Evolutionary conservation across 345 rosid genomes (phyloP).

Genomic region (Anastatica hierochuntica): DNA sequence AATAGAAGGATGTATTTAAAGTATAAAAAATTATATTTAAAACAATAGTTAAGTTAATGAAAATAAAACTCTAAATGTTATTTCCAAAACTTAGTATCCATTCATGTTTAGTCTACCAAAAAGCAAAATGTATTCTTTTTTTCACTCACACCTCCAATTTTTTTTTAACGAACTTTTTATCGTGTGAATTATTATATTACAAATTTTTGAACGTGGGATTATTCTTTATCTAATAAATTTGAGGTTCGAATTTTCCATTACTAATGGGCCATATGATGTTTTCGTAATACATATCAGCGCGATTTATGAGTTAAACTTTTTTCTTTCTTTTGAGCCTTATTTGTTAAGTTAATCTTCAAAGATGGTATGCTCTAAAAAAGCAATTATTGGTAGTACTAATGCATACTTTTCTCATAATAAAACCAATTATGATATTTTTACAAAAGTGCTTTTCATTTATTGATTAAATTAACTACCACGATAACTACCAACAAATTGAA

Average conservation of each 20-base stretch:
- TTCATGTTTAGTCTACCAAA: slow-evolving; percentile 10
- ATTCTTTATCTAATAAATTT: neutral
- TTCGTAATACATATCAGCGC: slow-evolving; percentile 8
- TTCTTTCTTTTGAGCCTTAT: neutral
- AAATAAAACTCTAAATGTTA: too few relatives aligned
- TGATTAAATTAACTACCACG: slow-evolving; percentile 22
- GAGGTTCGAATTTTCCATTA: slow-evolving; percentile 1
- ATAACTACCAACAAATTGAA: slow-evolving; percentile 25
- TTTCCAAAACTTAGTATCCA: too few relatives aligned
- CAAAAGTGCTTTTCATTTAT: neutral
- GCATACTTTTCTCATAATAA: neutral
- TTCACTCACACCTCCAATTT: too few relatives aligned
- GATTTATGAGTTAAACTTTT: neutral
- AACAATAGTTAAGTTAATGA: too few relatives aligned
- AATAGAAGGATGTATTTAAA: too few relatives aligned
- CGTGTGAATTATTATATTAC: too few relatives aligned
- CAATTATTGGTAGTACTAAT: neutral
- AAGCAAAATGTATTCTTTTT: slow-evolving; percentile 11
- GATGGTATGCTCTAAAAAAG: slow-evolving; percentile 20
- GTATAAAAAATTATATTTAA: too few relatives aligned
- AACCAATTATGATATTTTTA: slow-evolving; percentile 11
- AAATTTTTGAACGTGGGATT: too few relatives aligned
- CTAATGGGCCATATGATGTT: slow-evolving; percentile 25
- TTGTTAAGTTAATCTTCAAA: slow-evolving; percentile 12
- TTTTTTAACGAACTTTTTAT: too few relatives aligned